Evolutionary conservation across 2,329 filamentous ascomycete species (phyloP), one percentile per base, ranked within the genome.

Genomic region (Fusarium miscanthi): DNA sequence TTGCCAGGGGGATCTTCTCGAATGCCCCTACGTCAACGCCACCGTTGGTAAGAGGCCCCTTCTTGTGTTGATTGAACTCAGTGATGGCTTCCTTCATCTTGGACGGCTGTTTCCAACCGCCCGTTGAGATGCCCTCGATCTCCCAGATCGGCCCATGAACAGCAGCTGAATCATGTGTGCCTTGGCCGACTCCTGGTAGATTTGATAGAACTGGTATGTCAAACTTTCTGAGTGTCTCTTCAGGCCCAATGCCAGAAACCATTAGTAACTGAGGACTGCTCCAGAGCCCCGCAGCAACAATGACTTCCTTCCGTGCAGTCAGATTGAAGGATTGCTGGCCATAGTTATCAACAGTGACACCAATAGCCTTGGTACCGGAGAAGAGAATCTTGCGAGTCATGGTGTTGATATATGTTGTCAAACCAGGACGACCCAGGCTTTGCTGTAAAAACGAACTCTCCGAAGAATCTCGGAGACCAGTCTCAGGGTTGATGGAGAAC

Each of bases 401-500:
- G 14, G 54, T 58, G 13, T 58, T 58, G 8, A 58, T 49, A 2
- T 58, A 58, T 23, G 54, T 37, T 17, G 54, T 49, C 19, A 58
- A n/a, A 10, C 23, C 31, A 27, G 40, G 23, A 11, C 19, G 23
- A 3, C 54, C 41, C 1, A 58, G 41, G 16, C 23, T 49, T 48
- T 58, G 30, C 6, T 58, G 54, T 11, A 49, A 3, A 23, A 58
- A 58, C 1, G 54, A 58, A 30, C 54, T 58, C 40, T 58, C 54
- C 2, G 54, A 63, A 27, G 60, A 63, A 21, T 63, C 60, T 10
- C 60, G 60, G 19, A 63, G 60, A 8, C 60, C 53, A 21, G 60
- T 63, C 3, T 63, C 53, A 11, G 60, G 60, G 35, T 63, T 63
- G 23, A 63, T 63, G 27, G 60, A 63, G 38, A 63, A 63, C 25